Evolutionary conservation across 805 yeast genomes (phyloP).

Genomic region (Dipodascopsis tothii): DNA sequence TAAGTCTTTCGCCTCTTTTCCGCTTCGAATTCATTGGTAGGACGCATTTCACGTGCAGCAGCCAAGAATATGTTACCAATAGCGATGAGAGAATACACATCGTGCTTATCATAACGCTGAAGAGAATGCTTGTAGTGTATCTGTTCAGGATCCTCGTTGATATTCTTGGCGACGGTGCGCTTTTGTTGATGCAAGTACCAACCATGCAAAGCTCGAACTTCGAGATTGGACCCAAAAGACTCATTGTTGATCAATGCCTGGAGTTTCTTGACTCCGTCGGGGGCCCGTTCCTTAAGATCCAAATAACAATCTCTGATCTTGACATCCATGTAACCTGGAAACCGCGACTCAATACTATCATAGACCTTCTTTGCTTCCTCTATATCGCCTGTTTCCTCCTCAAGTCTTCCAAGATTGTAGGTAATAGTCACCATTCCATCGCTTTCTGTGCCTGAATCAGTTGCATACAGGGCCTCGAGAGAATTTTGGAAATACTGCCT

Average conservation of each 20-base stretch:
- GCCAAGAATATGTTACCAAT: constrained; percentile 77
- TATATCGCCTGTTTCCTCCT: constrained; percentile 42
- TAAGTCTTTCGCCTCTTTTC: constrained; percentile 67
- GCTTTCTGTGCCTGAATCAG: constrained; percentile 25
- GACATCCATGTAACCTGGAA: constrained; percentile 71
- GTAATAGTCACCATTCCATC: constrained; percentile 38
- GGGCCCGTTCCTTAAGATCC: constrained; percentile 10
- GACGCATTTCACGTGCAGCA: constrained; percentile 70
- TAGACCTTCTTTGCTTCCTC: constrained; percentile 42
- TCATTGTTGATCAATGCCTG: constrained; percentile 46
- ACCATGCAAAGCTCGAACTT: constrained; percentile 83
- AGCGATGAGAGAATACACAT: constrained; percentile 79
- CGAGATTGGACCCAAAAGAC: constrained; percentile 49
- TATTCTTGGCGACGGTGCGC: constrained; percentile 34
- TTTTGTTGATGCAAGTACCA: constrained; percentile 59
- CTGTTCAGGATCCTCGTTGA: constrained; percentile 58
- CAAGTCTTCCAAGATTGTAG: constrained; percentile 72
- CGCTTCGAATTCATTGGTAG: constrained; percentile 39
- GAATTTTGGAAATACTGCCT: constrained; percentile 48
- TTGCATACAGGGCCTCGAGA: constrained; percentile 22
- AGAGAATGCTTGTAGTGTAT: constrained; percentile 79
- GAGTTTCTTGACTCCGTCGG: constrained; percentile 41
- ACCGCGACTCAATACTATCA: constrained; percentile 44
- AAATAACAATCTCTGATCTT: constrained; percentile 62
- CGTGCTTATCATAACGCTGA: constrained; percentile 71